Conservation (phyloP, 371 early-diverging fungal genomes). For the Mucor lusitanicus region DNA sequence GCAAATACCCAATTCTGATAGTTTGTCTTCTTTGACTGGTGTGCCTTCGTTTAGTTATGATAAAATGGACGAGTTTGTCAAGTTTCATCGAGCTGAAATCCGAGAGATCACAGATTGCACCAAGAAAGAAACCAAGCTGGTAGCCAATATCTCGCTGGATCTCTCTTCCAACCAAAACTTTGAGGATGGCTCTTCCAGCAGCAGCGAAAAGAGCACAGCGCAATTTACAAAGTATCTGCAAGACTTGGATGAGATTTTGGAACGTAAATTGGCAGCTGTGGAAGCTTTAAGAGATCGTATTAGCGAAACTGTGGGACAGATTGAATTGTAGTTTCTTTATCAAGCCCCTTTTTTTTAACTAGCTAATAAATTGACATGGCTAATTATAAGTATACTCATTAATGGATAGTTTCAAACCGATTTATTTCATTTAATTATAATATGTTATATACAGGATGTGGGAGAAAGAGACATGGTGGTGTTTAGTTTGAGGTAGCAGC, state of each 20-base stretch:
- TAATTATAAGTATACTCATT: not conserved
- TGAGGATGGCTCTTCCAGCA: not conserved
- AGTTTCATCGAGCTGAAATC: constrained; percentile 79
- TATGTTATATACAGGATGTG: not conserved
- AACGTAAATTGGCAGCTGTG: constrained; percentile 53
- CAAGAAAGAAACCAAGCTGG: constrained; percentile 79
- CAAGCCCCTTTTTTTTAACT: not conserved
- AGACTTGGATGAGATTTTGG: constrained; percentile 61
- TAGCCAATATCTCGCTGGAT: constrained; percentile 71
- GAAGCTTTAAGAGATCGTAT: constrained; percentile 55
- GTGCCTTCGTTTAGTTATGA: constrained; percentile 28
- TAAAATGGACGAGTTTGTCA: constrained; percentile 72
- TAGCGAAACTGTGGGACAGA: constrained; percentile 37
- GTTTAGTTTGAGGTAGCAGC: not conserved
- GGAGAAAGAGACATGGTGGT: not conserved
- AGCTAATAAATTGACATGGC: not conserved
- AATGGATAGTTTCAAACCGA: not conserved
- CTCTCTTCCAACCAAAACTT: constrained; percentile 37
- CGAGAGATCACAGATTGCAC: constrained; percentile 78
- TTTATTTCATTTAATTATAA: not conserved
- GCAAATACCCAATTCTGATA: constrained; percentile 3
- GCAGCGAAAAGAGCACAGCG: constrained; percentile 10
- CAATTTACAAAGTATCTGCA: constrained; percentile 51
- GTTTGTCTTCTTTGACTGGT: not conserved
- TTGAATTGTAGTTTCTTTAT: constrained; percentile 27